These are phyloP conservation scores for Boletus coccyginus DNA, from an alignment of 768 basidiomycete genomes.

Conservation along the genomic window DNA sequence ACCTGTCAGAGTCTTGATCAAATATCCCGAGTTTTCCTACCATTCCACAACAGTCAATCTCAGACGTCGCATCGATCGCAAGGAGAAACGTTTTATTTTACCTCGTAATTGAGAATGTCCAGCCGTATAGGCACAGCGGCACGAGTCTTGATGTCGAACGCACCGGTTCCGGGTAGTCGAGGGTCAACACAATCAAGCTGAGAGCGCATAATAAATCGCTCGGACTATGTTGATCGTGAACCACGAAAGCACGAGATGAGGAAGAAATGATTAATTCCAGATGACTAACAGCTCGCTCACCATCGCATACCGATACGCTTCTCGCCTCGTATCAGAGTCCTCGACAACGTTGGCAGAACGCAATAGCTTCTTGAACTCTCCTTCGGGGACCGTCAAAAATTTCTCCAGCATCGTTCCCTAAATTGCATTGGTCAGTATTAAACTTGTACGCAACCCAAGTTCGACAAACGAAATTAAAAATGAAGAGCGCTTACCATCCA, in stretches of 20 bases:
- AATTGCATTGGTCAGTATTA: not conserved
- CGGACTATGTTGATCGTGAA: constrained; percentile 27
- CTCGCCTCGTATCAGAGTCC: constrained; percentile 39
- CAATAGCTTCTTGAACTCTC: constrained; percentile 59
- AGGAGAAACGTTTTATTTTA: constrained; percentile 18
- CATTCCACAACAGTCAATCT: not conserved
- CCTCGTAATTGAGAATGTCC: constrained; percentile 82
- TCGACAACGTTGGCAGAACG: constrained; percentile 33
- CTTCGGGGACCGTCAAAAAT: constrained; percentile 65
- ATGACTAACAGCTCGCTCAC: constrained; percentile 37
- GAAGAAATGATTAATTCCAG: not conserved
- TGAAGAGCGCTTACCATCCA: constrained; percentile 56
- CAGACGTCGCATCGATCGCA: not conserved
- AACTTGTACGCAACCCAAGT: too few species aligned
- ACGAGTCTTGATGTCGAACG: constrained; percentile 96
- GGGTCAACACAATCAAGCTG: constrained; percentile 87
- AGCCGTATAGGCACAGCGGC: constrained; percentile 81
- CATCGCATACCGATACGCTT: constrained; percentile 86
- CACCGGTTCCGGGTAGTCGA: constrained; percentile 82
- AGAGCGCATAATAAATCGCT: constrained; percentile 82
- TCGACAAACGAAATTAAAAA: too few species aligned
- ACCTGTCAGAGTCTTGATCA: constrained; percentile 64
- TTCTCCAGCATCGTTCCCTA: constrained; percentile 91
- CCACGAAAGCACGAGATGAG: not conserved
- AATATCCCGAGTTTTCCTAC: constrained; percentile 78